Percentiles rank a stretch among this genome's conserved stretches.
phyloP scores from a whole-genome alignment of 805 yeast genomes.

The Candida arabinofermentans region DNA sequence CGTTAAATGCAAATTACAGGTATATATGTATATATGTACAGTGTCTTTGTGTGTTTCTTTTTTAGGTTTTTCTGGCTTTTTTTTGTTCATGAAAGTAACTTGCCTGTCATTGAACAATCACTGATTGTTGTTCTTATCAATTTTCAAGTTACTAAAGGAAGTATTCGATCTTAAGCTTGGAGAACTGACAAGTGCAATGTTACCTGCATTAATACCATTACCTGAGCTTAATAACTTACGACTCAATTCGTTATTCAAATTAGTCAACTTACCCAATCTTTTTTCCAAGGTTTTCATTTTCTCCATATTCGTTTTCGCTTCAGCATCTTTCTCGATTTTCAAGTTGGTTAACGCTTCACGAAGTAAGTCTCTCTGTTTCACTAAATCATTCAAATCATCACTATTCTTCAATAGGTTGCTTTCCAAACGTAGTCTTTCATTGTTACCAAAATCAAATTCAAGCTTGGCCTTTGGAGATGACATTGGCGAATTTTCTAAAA shows the following conservation, averaged over 20 bases:
- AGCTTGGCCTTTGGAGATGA: conserved; percentile 3
- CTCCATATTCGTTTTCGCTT: conserved; percentile 23
- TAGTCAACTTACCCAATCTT: conserved; percentile 16
- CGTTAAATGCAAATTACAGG: background rate
- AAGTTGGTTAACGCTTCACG: conserved; percentile 28
- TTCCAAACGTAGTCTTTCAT: conserved; percentile 27
- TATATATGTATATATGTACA: too few species aligned
- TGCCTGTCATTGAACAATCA: too few species aligned
- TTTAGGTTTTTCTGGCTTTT: too few species aligned
- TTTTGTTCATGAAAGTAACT: too few species aligned
- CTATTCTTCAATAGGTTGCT: conserved; percentile 30
- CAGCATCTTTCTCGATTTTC: conserved; percentile 25
- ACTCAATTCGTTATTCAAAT: conserved; percentile 9
- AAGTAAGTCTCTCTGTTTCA: conserved; percentile 29
- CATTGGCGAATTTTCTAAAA: conserved; percentile 24
- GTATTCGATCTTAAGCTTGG: conserved; percentile 14
- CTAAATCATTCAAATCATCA: conserved; percentile 18
- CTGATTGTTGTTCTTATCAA: too few species aligned
- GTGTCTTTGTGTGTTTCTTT: too few species aligned
- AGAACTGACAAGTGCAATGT: conserved; percentile 4
- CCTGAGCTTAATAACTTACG: conserved; percentile 5
- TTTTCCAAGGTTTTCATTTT: conserved; percentile 21
- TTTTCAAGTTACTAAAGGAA: conserved; percentile 9
- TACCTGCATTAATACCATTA: background rate
- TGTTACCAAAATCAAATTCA: conserved; percentile 19